phyloP scores from a whole-genome alignment of 1,139 yeast genomes.

The Hansenula sp. region DNA sequence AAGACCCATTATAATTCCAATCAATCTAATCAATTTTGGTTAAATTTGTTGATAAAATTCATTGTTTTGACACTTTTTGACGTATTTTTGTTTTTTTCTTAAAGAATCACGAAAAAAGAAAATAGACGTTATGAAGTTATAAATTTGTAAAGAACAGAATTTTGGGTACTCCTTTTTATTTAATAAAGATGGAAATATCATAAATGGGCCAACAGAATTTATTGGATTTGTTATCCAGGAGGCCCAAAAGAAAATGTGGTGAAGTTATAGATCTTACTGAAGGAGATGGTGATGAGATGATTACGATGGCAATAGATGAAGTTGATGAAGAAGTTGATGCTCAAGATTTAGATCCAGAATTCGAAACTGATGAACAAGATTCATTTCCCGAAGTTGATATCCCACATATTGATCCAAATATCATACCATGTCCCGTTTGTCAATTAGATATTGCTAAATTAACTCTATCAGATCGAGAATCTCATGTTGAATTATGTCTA shows the following conservation, averaged over 20 bases:
- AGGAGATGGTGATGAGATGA: conserved; percentile 8
- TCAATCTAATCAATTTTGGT: no score
- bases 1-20: conserved; percentile 61
- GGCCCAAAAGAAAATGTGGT: not conserved
- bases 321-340: not conserved
- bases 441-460: conserved; percentile 30
- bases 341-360: not conserved
- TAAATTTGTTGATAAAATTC: not conserved
- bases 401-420: conserved; percentile 4
- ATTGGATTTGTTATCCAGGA: not conserved
- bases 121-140: not conserved
- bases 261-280: conserved; percentile 10
- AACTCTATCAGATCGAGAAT: conserved; percentile 38
- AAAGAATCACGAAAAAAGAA: not conserved
- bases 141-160: not conserved
- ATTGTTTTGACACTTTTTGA: not conserved
- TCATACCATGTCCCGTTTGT: conserved; percentile 48
- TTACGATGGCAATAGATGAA: not conserved
- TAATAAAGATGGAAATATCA: no score
- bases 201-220: not conserved
- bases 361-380: not conserved
- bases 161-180: no score
- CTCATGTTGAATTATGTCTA: conserved; percentile 59
- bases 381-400: no score
- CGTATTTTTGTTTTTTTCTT: not conserved